Conservation (phyloP, 331 rosid species). For the Quercus lobata region DNA sequence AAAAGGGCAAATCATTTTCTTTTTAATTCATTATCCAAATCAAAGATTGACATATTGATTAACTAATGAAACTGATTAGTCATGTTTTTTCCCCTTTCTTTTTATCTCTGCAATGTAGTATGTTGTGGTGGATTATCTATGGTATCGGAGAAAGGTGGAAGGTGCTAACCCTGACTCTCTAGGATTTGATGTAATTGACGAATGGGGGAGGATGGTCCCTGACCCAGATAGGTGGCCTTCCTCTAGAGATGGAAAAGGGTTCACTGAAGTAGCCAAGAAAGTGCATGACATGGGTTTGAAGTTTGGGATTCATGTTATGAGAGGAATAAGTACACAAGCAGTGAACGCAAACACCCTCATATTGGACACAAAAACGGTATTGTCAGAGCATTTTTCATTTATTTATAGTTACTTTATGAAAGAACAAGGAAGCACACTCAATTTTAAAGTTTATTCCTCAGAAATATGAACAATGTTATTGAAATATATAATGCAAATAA, state of each 20-base stretch:
- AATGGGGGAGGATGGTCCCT: constrained; percentile 92
- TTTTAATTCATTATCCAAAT: not conserved
- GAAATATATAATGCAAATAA: not conserved
- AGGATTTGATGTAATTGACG: constrained; percentile 88
- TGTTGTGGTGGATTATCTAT: constrained; percentile 94
- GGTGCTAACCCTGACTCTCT: constrained; percentile 77
- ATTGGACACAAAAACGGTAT: constrained; percentile 66
- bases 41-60: not conserved
- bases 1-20: no score
- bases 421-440: not conserved
- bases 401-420: not conserved
- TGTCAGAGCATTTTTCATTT: constrained; percentile 8
- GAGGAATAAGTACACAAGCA: constrained; percentile 98
- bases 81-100: not conserved
- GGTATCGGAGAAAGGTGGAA: constrained; percentile 77
- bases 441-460: no score
- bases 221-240: constrained; percentile 97
- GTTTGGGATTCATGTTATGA: constrained; percentile 97
- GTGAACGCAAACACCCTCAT: constrained; percentile 90
- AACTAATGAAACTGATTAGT: not conserved
- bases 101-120: constrained; percentile 44
- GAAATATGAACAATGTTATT: not conserved
- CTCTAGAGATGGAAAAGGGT: constrained; percentile 74
- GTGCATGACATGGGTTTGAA: constrained; percentile 83
- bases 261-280: constrained; percentile 61